Base-by-base conservation (phyloP, 768 basidiomycete species). In the Phylloporus sp. region DNA sequence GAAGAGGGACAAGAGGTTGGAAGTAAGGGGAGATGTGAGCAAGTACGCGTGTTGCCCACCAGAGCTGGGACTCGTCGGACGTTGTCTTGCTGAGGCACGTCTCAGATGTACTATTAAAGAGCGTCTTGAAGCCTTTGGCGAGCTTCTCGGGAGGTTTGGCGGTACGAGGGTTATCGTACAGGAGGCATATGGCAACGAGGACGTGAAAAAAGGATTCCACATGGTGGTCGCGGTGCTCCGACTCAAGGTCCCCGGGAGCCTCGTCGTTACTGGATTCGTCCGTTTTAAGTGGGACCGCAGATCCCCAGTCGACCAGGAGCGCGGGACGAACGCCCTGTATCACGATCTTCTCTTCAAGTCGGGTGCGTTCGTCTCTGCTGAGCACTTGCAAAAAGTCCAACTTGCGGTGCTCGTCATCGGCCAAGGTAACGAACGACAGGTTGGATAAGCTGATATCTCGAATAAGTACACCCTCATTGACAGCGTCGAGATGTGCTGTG, bases 191-290 rank as follows among this genome's bases (percentile, higher is more conserved):
- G 0, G 21, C 33, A 6, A 55, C 27, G 6, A 57, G 5, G 4
- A 57, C 26, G 5, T 57, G 52, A 9, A 49, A 54, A 6, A 57
- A 41, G 3, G 42, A 54, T 11, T 57, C 42, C 1, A 57, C 39
- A 13, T 52, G 50, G 21, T 32, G 20, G 1, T 3, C 24, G 18
- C 10, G 1, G 34, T 55, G 53, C 2, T 23, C 6, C 15, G 53
- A 21, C 27, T 6, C 42, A 20, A 0, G 45, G 26, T 3, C 29
- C n/a, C n/a, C n/a, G n/a, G n/a, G n/a, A n/a, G n/a, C n/a, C n/a
- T n/a, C 45, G 11, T 31, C 13, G 8, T 35, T 31, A 20, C 39
- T 42, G 11, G 53, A 42, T n/a, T 56, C 3, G 31, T 29, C 40
- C 50, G n/a, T n/a, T n/a, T n/a, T n/a, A n/a, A n/a, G n/a, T n/a